These are phyloP conservation scores for Xylaria sp. DNA, from an alignment of 2,329 filamentous ascomycete species.

Conservation along the genomic window DNA sequence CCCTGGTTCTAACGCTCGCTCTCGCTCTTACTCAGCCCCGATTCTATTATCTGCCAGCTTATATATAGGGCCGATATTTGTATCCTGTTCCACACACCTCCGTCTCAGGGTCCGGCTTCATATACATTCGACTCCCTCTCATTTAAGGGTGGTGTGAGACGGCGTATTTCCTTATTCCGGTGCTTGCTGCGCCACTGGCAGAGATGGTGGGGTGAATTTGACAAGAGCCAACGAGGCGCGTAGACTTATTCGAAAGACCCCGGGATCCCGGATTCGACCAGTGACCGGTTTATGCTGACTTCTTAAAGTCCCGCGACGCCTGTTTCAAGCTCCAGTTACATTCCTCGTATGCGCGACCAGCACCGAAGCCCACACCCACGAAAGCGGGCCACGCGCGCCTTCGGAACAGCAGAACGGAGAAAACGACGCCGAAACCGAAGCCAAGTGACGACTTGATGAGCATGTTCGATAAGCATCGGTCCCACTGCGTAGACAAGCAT, in stretches of 20 bases:
- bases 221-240: conserved; percentile 3
- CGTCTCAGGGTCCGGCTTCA: neutral
- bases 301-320: conserved; percentile 63
- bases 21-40: conserved; percentile 5
- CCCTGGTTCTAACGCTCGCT: conserved; percentile 20
- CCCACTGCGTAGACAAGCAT: conserved; percentile 75
- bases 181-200: conserved; percentile 7
- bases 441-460: conserved; percentile 96
- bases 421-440: conserved; percentile 96
- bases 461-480: conserved; percentile 96
- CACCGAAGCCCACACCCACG: conserved; percentile 91
- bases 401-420: conserved; percentile 98
- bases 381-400: conserved; percentile 98
- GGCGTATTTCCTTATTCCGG: conserved; percentile 4
- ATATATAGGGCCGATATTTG: conserved; percentile 13
- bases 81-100: conserved; percentile 1
- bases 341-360: conserved; percentile 96
- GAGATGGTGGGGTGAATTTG: neutral
- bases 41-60: conserved; percentile 16
- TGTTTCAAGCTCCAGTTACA: conserved; percentile 82
- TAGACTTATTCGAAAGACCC: neutral
- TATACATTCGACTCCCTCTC: neutral
- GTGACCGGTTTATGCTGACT: conserved; percentile 48
- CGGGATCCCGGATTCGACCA: neutral
- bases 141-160: neutral